Evolutionary conservation across 768 basidiomycete species (phyloP), one percentile per base, ranked within the genome.

Genomic region (Clitopilus hobsonii): DNA sequence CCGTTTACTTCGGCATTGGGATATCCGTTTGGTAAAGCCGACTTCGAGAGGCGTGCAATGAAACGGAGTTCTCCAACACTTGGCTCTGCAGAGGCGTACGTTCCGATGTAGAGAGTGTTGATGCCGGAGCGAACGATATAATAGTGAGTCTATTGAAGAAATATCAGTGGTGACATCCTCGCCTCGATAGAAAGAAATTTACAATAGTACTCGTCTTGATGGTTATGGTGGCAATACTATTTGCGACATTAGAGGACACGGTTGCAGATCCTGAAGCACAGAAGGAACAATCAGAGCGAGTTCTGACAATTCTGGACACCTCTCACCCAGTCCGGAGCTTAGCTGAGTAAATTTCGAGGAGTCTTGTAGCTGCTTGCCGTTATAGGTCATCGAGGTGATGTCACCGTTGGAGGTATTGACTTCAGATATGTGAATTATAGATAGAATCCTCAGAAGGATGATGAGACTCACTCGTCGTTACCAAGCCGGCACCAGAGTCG

Each of bases 21-120:
- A 18, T 69, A 61, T 11, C 77, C 77, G 55, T 72, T 74, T 1
- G 75, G 73, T 5, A 78, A 60, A 1, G 70, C 63, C 6, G 73
- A 65, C 54, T 71, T 75, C 11, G 66, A 69, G 20, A 80, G 69
- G 28, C 79, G 76, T 14, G 77, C 76, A 55, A 80, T 77, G 62
- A 76, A 74, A 24, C 77, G 73, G 53, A 79, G 67, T 55, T 79
- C 78, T 18, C 79, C 79, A 18, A 80, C 74, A 29, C 58, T 58
- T 1, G 78, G 78, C 58, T 80, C 76, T 13, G 76, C 74, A 6
- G 77, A 73, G 16, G 71, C 72, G 55, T 68, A 76, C 5, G 77
- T 79, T 6, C 74, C 77, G 55, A 79, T 74, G 59, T 77, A 78
- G 11, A 78, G 54, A 1, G 76, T 78, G 58, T 77, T 76, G 53